phyloP scores from a whole-genome alignment of 2,329 filamentous ascomycete species.

The Penicillium capsulatum region DNA sequence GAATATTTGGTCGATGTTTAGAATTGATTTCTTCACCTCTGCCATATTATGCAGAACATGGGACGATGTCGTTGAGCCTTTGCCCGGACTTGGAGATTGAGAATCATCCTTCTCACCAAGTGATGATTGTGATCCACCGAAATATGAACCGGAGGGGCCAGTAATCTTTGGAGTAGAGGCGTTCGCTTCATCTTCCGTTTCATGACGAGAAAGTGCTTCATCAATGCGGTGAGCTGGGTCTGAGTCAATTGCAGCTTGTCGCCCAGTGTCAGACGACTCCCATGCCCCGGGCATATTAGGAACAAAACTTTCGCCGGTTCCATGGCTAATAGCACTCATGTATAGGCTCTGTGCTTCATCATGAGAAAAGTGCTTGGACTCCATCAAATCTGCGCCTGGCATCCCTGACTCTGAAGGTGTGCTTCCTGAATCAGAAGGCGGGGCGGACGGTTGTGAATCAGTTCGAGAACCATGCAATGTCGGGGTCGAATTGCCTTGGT shows the following conservation, averaged over 20 bases:
- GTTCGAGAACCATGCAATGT: conserved; percentile 5
- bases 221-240: background rate
- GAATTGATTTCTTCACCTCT: conserved; percentile 34
- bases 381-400: conserved; percentile 39
- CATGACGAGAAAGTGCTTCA: background rate
- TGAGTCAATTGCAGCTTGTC: background rate
- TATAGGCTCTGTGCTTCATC: conserved; percentile 52
- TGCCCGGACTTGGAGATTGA: conserved; percentile 13
- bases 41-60: conserved; percentile 19
- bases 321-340: conserved; percentile 54
- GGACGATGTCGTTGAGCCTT: conserved; percentile 15
- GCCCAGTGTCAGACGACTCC: conserved; percentile 27
- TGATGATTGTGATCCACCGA: conserved; percentile 9
- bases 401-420: conserved; percentile 19
- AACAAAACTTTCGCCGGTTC: conserved; percentile 26
- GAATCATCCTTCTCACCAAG: conserved; percentile 7
- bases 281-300: conserved; percentile 43
- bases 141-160: conserved; percentile 15
- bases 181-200: conserved; percentile 15
- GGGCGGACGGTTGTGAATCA: conserved; percentile 11
- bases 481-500: conserved; percentile 3
- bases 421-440: conserved; percentile 25
- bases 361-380: conserved; percentile 47
- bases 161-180: conserved; percentile 31
- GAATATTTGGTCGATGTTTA: conserved; percentile 33